A percentile compares a stretch with the other conserved stretches of the same genome.
Evolutionary conservation across 345 rosid genomes (phyloP).

Genomic region (Linum lewisii): DNA sequence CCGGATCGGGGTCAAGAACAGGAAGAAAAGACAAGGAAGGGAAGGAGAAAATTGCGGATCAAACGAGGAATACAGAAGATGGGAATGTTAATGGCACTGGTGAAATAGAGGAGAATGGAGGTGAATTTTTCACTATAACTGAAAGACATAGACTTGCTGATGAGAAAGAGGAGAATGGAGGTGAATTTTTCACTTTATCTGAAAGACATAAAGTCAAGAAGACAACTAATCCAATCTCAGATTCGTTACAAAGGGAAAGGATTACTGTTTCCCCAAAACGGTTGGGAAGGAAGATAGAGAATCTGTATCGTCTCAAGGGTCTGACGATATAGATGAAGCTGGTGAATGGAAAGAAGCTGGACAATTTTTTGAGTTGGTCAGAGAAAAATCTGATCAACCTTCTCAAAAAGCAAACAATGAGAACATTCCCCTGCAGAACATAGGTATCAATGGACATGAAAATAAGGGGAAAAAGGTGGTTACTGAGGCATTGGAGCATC

Average conservation of each 20-base stretch:
- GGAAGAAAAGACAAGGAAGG: constrained; percentile 30
- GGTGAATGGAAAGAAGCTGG: constrained; percentile 73
- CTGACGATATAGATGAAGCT: constrained; percentile 32
- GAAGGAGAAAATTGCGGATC: constrained; percentile 17
- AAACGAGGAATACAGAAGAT: constrained; percentile 10
- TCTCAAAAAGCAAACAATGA: constrained; percentile 31
- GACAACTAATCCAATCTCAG: constrained; percentile 17
- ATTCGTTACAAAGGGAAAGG: constrained; percentile 21
- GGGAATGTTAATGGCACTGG: constrained; percentile 11
- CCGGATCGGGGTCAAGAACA: constrained; percentile 24
- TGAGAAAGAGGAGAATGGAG: constrained; percentile 21
- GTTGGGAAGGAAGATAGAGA: constrained; percentile 31
- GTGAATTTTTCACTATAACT: constrained; percentile 16
- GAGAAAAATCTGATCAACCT: constrained; percentile 34
- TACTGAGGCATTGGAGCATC: constrained; percentile 25
- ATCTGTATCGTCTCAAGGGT: constrained; percentile 33
- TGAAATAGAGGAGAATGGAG: constrained; percentile 20
- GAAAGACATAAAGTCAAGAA: constrained; percentile 19
- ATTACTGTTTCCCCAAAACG: constrained; percentile 17
- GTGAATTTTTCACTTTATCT: constrained; percentile 17
- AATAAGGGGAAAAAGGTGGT: constrained; percentile 29
- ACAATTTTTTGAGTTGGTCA: constrained; percentile 57
- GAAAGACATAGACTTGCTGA: constrained; percentile 26
- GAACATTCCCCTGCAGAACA: constrained; percentile 18
- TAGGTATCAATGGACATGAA: constrained; percentile 23